These are phyloP conservation scores for Ustilago nuda DNA, from an alignment of 1,284 basidiomycete genomes.

Conservation along the genomic window DNA sequence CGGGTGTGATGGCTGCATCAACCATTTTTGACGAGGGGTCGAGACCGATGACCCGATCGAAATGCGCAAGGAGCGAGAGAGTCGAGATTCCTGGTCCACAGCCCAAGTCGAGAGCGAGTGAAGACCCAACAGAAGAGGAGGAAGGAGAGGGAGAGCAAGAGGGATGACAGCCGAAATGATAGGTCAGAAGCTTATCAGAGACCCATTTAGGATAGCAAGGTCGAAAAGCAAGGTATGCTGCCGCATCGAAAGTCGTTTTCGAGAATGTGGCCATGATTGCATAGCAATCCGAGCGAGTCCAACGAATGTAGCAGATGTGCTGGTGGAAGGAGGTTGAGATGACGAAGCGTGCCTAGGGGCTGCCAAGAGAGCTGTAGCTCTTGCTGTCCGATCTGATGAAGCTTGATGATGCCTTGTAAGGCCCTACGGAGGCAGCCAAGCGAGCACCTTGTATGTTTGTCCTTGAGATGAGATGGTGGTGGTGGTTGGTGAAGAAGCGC, in stretches of 20 bases:
- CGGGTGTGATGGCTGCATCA: slow-evolving; percentile 73
- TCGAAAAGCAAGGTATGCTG: slow-evolving; percentile 54
- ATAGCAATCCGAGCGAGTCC: not conserved
- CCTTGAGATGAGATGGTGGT: not conserved
- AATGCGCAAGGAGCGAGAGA: slow-evolving; percentile 73
- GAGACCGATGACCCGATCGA: slow-evolving; percentile 77
- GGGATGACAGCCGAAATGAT: slow-evolving; percentile 25
- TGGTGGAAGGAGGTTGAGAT: not conserved
- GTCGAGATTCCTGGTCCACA: slow-evolving; percentile 83
- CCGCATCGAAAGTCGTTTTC: slow-evolving; percentile 47
- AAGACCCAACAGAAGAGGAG: not conserved
- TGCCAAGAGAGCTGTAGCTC: too few species aligned
- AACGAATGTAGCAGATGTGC: not conserved
- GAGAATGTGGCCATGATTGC: slow-evolving; percentile 51
- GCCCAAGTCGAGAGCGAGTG: slow-evolving; percentile 76
- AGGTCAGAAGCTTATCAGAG: slow-evolving; percentile 38
- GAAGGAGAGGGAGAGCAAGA: not conserved
- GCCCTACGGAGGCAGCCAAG: not conserved
- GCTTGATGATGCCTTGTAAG: not conserved
- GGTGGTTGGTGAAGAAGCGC: not conserved
- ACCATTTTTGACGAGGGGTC: slow-evolving; percentile 84
- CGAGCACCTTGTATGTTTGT: not conserved
- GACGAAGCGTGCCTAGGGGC: too few species aligned
- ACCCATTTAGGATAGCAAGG: slow-evolving; percentile 54
- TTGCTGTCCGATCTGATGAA: too few species aligned